phyloP scores from a whole-genome alignment of 2,329 filamentous ascomycete species.

The Trichoderma polysporum region DNA sequence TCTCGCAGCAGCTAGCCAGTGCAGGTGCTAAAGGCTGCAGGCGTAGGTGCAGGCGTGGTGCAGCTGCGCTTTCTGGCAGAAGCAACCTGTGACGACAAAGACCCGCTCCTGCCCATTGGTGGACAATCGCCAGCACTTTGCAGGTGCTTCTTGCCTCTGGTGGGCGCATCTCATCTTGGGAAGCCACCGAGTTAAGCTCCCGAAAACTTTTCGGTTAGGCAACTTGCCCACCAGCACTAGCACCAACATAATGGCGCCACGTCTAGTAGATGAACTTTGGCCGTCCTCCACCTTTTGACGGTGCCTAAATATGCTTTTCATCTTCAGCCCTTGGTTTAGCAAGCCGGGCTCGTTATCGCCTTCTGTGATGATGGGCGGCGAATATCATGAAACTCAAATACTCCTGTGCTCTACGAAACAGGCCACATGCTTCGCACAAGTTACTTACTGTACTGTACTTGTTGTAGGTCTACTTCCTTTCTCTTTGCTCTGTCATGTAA shows the following conservation, averaged over 20 bases:
- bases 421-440: too few relatives aligned
- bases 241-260: constrained; percentile 5
- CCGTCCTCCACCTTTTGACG: not conserved
- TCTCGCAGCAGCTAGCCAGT: not conserved
- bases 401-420: not conserved
- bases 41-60: not conserved
- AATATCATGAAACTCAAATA: constrained; percentile 8
- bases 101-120: not conserved
- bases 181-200: constrained; percentile 16
- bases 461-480: too few relatives aligned
- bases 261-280: constrained; percentile 2
- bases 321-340: not conserved
- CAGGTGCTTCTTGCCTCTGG: not conserved
- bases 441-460: too few relatives aligned
- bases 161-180: constrained; percentile 15
- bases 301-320: constrained; percentile 4
- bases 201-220: constrained; percentile 14
- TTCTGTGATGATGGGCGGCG: not conserved
- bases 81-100: constrained; percentile 1
- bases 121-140: not conserved
- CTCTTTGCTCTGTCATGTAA: too few relatives aligned
- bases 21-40: constrained; percentile 9
- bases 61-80: not conserved
- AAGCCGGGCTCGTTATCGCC: not conserved
- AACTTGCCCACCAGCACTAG: not conserved